Evolutionary conservation across 495 filamentous ascomycete genomes (phyloP).

Genomic region (Penicillium canescens): DNA sequence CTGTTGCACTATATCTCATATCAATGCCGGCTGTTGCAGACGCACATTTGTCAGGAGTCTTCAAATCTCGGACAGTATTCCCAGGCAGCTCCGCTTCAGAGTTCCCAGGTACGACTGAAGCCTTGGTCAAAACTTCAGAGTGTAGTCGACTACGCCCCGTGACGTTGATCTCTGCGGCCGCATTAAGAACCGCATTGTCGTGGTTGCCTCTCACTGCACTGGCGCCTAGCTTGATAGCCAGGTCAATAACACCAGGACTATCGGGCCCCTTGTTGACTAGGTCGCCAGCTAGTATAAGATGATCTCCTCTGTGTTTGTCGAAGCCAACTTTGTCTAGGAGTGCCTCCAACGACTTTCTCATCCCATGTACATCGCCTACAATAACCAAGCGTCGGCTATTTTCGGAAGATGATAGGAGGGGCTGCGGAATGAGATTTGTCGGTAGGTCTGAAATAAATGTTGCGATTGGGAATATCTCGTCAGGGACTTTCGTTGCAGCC

Average conservation of each 20-base stretch:
- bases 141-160: background rate
- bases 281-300: conserved; percentile 19
- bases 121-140: background rate
- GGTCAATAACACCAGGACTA: conserved; percentile 19
- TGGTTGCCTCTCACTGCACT: conserved; percentile 82
- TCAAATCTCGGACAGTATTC: background rate
- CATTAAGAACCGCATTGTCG: conserved; percentile 69
- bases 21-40: background rate
- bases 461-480: conserved; percentile 20
- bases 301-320: conserved; percentile 13
- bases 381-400: conserved; percentile 16
- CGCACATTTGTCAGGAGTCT: conserved; percentile 1
- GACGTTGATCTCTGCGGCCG: conserved; percentile 13
- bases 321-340: conserved; percentile 17
- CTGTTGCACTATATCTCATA: conserved; percentile 8
- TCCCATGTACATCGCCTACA: conserved; percentile 23
- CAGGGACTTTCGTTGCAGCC: background rate
- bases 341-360: conserved; percentile 20
- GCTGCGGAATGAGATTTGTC: conserved; percentile 6
- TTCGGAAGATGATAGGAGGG: conserved; percentile 1
- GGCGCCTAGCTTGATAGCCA: conserved; percentile 52
- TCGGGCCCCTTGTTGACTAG: conserved; percentile 22
- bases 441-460: conserved; percentile 25
- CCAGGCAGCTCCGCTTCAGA: too few relatives aligned
- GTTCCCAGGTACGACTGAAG: background rate